These are phyloP conservation scores for Tylopilus sp. DNA, from an alignment of 1,284 basidiomycete genomes.

Conservation along the genomic window DNA sequence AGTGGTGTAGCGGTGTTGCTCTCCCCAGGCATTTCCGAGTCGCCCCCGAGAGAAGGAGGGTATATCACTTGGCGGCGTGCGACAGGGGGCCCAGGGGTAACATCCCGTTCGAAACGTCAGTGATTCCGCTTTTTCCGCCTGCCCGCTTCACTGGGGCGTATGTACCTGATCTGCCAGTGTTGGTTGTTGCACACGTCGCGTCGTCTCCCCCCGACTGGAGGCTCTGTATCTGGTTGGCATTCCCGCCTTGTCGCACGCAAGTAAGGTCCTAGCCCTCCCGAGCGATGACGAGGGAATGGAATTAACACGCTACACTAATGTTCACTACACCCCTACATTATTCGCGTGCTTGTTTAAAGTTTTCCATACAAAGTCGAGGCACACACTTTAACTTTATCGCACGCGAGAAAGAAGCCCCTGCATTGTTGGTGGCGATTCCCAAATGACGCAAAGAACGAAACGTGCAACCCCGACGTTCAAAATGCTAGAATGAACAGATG, in stretches of 20 bases:
- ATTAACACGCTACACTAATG: too few relatives aligned
- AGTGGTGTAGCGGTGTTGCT: too few relatives aligned
- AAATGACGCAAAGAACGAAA: neutral
- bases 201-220: neutral
- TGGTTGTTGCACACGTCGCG: neutral
- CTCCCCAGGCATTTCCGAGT: too few relatives aligned
- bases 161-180: too few relatives aligned
- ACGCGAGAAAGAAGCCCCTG: slow-evolving; percentile 3
- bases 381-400: neutral
- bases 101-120: too few relatives aligned
- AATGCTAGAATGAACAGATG: slow-evolving; percentile 5
- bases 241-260: neutral
- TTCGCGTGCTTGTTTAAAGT: neutral
- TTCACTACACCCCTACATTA: neutral
- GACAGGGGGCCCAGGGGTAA: too few relatives aligned
- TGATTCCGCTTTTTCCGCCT: too few relatives aligned
- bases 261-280: neutral
- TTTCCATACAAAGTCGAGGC: neutral
- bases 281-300: too few relatives aligned
- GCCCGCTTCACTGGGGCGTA: too few relatives aligned
- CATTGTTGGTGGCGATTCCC: neutral
- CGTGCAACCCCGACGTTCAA: neutral
- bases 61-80: too few relatives aligned
- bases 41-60: too few relatives aligned
- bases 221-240: too few relatives aligned